phyloP scores from a whole-genome alignment of 495 filamentous ascomycete genomes.

The Neurospora sp. region DNA sequence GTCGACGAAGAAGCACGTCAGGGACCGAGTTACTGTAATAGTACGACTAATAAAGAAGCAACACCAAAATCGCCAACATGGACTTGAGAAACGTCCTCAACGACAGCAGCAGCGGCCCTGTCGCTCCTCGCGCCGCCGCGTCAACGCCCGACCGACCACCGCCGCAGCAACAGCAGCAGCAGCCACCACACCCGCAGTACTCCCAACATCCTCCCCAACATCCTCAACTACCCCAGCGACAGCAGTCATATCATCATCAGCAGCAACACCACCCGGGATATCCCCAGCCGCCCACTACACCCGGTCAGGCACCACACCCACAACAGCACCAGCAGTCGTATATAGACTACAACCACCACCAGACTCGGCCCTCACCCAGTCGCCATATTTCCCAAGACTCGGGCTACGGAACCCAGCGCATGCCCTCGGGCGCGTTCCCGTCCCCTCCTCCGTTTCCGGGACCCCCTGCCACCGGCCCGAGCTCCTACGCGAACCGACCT shows the following conservation, averaged over 20 bases:
- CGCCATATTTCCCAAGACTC: slow-evolving; percentile 27
- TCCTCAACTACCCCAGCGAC: slow-evolving; percentile 6
- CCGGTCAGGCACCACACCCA: slow-evolving; percentile 23
- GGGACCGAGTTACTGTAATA: background rate
- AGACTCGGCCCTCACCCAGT: slow-evolving; percentile 32
- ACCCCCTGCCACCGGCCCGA: slow-evolving; percentile 12
- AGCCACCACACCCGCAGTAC: slow-evolving; percentile 6
- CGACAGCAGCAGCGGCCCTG: slow-evolving; percentile 15
- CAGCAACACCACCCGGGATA: slow-evolving; percentile 11
- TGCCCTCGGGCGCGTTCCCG: slow-evolving; percentile 18
- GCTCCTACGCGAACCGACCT: slow-evolving; percentile 33
- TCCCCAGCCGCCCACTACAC: slow-evolving; percentile 30
- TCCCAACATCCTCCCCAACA: slow-evolving; percentile 10
- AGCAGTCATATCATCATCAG: slow-evolving; percentile 9
- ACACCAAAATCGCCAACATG: slow-evolving; percentile 29
- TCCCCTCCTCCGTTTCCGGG: slow-evolving; percentile 30
- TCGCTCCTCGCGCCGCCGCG: slow-evolving; percentile 9
- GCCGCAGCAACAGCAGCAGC: slow-evolving; percentile 14
- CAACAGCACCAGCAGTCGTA: slow-evolving; percentile 29
- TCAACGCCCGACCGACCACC: slow-evolving; percentile 16
- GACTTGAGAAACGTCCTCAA: slow-evolving; percentile 49
- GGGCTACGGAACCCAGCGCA: slow-evolving; percentile 20
- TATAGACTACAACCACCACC: slow-evolving; percentile 36
- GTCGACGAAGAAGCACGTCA: background rate
- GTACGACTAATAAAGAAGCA: background rate